Evolutionary conservation across 2,329 filamentous ascomycete species (phyloP).

Genomic region (Tolypocladium capitatum): DNA sequence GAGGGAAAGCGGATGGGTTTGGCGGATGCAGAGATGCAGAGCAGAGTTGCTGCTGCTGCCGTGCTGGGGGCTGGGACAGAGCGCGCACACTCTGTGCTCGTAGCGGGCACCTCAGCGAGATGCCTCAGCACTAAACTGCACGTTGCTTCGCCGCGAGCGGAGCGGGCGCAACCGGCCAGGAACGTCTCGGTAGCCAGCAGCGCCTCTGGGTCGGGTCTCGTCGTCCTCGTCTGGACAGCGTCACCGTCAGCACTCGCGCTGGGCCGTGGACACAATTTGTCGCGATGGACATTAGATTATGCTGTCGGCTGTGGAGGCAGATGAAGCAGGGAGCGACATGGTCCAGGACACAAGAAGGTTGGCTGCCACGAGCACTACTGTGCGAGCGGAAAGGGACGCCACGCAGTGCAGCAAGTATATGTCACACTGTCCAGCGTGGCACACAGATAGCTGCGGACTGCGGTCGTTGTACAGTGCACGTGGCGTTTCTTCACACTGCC

Average conservation of each 20-base stretch:
- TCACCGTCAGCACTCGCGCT: slow-evolving; percentile 10
- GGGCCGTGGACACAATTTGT: slow-evolving; percentile 12
- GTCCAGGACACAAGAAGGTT: slow-evolving; percentile 6
- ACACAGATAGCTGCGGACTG: neutral
- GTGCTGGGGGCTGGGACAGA: slow-evolving; percentile 8
- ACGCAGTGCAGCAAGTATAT: neutral
- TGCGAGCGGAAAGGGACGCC: slow-evolving; percentile 2
- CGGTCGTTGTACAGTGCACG: neutral
- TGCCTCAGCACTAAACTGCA: slow-evolving; percentile 4
- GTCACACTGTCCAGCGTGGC: slow-evolving; percentile 1
- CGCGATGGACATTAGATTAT: slow-evolving; percentile 11
- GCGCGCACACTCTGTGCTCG: slow-evolving; percentile 1
- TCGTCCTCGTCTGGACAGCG: slow-evolving; percentile 2
- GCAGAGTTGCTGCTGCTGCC: slow-evolving; percentile 1
- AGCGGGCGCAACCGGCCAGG: neutral
- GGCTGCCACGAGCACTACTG: slow-evolving; percentile 4
- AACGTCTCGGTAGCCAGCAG: neutral
- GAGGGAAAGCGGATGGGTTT: slow-evolving; percentile 4
- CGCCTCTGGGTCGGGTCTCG: neutral
- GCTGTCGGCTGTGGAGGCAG: slow-evolving; percentile 9
- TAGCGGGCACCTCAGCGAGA: neutral
- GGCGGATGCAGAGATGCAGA: slow-evolving; percentile 1
- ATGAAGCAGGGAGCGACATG: slow-evolving; percentile 3
- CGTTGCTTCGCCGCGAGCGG: neutral
- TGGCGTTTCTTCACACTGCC: neutral